phyloP scores from a whole-genome alignment of 768 basidiomycete genomes.

The Baorangia bicolor region DNA sequence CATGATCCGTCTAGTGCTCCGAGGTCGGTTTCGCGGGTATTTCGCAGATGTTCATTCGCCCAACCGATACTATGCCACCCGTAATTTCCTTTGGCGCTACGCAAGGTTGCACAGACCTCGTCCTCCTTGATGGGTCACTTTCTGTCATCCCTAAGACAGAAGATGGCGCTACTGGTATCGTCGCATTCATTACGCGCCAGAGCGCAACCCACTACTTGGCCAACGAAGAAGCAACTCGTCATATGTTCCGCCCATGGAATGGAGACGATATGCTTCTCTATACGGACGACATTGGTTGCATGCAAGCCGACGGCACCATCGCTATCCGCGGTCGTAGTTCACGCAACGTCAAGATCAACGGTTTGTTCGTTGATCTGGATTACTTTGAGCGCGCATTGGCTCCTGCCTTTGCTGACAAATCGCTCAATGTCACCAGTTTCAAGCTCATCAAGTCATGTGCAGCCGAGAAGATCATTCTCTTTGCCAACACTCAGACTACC shows the following conservation, averaged over 20 bases:
- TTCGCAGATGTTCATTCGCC: slow-evolving; percentile 31
- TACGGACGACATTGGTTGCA: slow-evolving; percentile 29
- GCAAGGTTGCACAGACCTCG: slow-evolving; percentile 29
- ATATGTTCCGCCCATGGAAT: slow-evolving; percentile 30
- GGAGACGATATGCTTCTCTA: slow-evolving; percentile 26
- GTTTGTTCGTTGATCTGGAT: slow-evolving; percentile 30
- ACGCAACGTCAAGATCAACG: slow-evolving; percentile 31
- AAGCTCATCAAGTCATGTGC: slow-evolving; percentile 30
- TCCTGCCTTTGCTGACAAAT: slow-evolving; percentile 21
- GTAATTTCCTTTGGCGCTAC: slow-evolving; percentile 28
- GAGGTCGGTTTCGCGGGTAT: slow-evolving; percentile 33
- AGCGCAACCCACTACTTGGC: slow-evolving; percentile 29
- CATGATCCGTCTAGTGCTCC: slow-evolving; percentile 21
- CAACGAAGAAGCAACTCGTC: slow-evolving; percentile 26
- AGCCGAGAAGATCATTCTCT: slow-evolving; percentile 28
- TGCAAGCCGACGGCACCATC: slow-evolving; percentile 29
- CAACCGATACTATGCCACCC: slow-evolving; percentile 25
- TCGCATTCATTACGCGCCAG: slow-evolving; percentile 27
- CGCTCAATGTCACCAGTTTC: slow-evolving; percentile 19
- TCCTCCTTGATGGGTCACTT: slow-evolving; percentile 25
- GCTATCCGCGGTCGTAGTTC: slow-evolving; percentile 29
- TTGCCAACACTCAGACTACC: slow-evolving; percentile 16
- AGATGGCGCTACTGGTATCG: slow-evolving; percentile 27
- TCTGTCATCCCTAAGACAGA: slow-evolving; percentile 21
- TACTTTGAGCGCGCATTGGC: slow-evolving; percentile 28